phyloP scores from a whole-genome alignment of 202 grass and related monocot genomes.

The Setaria viridis region DNA sequence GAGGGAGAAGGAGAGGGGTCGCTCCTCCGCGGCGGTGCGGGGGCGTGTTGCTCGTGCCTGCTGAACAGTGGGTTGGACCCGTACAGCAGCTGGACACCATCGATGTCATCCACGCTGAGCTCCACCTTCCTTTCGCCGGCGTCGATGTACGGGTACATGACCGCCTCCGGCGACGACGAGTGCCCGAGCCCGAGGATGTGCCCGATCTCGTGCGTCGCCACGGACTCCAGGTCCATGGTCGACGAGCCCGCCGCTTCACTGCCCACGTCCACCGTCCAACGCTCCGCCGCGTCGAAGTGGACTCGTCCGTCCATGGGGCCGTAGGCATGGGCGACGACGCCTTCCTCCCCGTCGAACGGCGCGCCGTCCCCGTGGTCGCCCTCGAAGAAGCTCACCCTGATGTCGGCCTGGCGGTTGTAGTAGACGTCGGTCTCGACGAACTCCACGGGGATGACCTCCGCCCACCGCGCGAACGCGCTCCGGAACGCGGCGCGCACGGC shows the following conservation, averaged over 20 bases:
- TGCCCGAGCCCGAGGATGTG: constrained; percentile 80
- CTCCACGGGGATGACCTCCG: constrained; percentile 68
- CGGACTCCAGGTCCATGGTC: constrained; percentile 68
- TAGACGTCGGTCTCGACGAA: constrained; percentile 52
- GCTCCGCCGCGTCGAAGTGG: constrained; percentile 81
- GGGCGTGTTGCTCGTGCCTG: background rate
- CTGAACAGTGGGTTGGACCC: constrained; percentile 70
- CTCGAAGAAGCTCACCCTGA: constrained; percentile 71
- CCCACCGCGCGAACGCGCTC: constrained; percentile 74
- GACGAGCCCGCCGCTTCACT: background rate
- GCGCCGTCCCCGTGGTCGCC: constrained; percentile 72
- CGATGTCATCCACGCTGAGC: constrained; percentile 67
- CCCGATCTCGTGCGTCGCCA: constrained; percentile 88
- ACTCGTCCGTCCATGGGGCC: constrained; percentile 56
- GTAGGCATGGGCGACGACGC: constrained; percentile 70
- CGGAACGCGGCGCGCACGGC: constrained; percentile 59
- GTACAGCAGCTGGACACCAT: constrained; percentile 72
- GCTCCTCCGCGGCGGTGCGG: background rate
- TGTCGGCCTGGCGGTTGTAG: constrained; percentile 35
- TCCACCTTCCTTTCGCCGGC: constrained; percentile 57
- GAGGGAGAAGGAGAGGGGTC: constrained; percentile 6
- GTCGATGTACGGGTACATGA: constrained; percentile 83
- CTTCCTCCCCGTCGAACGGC: constrained; percentile 73
- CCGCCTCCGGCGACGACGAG: constrained; percentile 60
- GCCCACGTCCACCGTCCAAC: constrained; percentile 70